These are phyloP conservation scores for Amanita exitialis DNA, from an alignment of 768 basidiomycete genomes.

Conservation along the genomic window DNA sequence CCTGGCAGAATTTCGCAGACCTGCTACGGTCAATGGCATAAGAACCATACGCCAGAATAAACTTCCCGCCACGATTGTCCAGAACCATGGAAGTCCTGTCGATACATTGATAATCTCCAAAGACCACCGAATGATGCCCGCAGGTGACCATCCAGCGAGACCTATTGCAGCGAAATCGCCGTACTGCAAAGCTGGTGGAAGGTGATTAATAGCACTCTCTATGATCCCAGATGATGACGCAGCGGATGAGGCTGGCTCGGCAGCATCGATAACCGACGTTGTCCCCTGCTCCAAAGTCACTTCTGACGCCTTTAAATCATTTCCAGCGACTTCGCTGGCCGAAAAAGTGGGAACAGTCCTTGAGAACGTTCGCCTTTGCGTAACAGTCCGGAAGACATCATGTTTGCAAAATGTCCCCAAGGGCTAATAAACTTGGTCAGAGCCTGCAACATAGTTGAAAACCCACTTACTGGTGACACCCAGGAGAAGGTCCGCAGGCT, in stretches of 20 bases:
- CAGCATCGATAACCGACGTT: background rate
- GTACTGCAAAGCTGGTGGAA: slow-evolving; percentile 43
- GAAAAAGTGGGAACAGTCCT: background rate
- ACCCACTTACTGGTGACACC: background rate
- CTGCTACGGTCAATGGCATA: slow-evolving; percentile 49
- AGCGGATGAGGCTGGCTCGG: background rate
- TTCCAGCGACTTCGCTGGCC: background rate
- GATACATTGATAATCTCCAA: slow-evolving; percentile 62
- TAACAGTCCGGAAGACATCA: background rate
- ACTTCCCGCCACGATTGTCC: slow-evolving; percentile 64
- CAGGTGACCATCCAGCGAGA: slow-evolving; percentile 51
- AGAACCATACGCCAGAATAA: slow-evolving; percentile 50
- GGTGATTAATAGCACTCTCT: slow-evolving; percentile 8
- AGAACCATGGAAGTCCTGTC: slow-evolving; percentile 74
- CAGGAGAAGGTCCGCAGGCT: background rate
- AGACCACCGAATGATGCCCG: slow-evolving; percentile 50
- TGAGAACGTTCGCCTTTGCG: slow-evolving; percentile 1
- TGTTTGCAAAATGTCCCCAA: background rate
- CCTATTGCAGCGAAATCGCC: slow-evolving; percentile 68
- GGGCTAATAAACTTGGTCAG: background rate
- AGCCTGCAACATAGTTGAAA: background rate
- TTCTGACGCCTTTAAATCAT: background rate
- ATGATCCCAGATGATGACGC: slow-evolving; percentile 2
- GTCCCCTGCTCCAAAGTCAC: background rate
- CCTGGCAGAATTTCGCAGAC: slow-evolving; percentile 46